Evolutionary conservation across 345 rosid genomes (phyloP).

Genomic region (Salix brachista): DNA sequence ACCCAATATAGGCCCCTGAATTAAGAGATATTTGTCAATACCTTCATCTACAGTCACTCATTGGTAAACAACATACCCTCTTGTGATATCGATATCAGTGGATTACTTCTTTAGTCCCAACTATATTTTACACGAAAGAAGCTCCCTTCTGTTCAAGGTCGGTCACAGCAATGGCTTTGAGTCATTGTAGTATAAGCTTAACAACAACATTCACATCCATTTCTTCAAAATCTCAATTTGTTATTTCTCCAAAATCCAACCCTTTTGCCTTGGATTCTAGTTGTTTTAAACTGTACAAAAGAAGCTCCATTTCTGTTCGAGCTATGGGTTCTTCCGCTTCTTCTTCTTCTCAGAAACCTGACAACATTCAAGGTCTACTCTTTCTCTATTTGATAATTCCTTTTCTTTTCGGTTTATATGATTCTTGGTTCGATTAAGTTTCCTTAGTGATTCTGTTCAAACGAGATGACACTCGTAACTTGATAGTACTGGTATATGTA

Average conservation of each 20-base stretch:
- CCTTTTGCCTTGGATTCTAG: neutral
- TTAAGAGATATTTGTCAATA: neutral
- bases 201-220: neutral
- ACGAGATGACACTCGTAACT: neutral
- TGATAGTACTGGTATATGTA: neutral
- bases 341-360: constrained; percentile 82
- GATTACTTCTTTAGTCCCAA: neutral
- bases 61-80: neutral
- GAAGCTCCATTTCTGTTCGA: constrained; percentile 30
- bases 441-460: neutral
- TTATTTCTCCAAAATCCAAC: constrained; percentile 13
- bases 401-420: neutral
- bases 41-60: neutral
- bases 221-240: constrained; percentile 16
- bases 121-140: neutral
- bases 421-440: neutral
- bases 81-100: neutral
- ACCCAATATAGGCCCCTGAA: neutral
- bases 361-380: constrained; percentile 41
- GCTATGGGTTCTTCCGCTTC: constrained; percentile 86
- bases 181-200: constrained; percentile 6
- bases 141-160: neutral
- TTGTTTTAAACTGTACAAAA: constrained; percentile 12
- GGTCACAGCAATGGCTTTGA: constrained; percentile 21
- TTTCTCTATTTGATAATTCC: neutral